A percentile compares a stretch with the other conserved stretches of the same genome.
Conservation (phyloP, 2,329 filamentous ascomycete species). For the Dactylonectria macrodidyma region DNA sequence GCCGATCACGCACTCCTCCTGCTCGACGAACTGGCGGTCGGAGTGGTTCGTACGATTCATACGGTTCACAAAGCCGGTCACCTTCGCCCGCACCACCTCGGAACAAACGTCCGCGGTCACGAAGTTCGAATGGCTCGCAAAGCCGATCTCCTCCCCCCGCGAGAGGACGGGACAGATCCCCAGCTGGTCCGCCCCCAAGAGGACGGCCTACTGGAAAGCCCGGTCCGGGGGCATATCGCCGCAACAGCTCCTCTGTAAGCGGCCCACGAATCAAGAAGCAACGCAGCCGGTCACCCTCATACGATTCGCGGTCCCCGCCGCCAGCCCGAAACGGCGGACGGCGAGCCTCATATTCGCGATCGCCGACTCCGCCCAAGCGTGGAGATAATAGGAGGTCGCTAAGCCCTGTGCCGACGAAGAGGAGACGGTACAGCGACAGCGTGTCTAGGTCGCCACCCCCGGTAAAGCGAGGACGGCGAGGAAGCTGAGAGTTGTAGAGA, state of each 20-base stretch:
- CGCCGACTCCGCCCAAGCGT: constrained; percentile 40
- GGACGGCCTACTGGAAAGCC: constrained; percentile 41
- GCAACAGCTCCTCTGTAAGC: constrained; percentile 55
- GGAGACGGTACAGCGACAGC: constrained; percentile 52
- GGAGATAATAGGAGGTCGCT: constrained; percentile 35
- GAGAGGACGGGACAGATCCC: constrained; percentile 40
- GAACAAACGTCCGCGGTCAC: constrained; percentile 28
- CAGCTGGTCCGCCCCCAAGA: constrained; percentile 44
- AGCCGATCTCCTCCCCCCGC: constrained; percentile 42
- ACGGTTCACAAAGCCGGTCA: constrained; percentile 41
- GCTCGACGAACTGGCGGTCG: constrained; percentile 41
- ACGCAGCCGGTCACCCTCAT: constrained; percentile 51
- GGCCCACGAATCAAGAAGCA: constrained; percentile 45
- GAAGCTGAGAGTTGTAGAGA: constrained; percentile 37
- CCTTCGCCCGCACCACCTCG: constrained; percentile 39
- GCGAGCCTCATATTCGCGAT: constrained; percentile 45
- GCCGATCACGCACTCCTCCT: constrained; percentile 49
- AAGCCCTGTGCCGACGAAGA: constrained; percentile 49
- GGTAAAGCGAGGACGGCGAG: constrained; percentile 51
- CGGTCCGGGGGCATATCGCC: constrained; percentile 37
- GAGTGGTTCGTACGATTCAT: constrained; percentile 42
- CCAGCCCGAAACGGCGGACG: constrained; percentile 42
- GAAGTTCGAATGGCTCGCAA: constrained; percentile 44
- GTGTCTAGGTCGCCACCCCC: constrained; percentile 51
- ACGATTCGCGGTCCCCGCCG: constrained; percentile 50